Evolutionary conservation across 106 monocot genomes (phyloP), one percentile per base, ranked within the genome.

Genomic region (Dioscorea zingiberensis): DNA sequence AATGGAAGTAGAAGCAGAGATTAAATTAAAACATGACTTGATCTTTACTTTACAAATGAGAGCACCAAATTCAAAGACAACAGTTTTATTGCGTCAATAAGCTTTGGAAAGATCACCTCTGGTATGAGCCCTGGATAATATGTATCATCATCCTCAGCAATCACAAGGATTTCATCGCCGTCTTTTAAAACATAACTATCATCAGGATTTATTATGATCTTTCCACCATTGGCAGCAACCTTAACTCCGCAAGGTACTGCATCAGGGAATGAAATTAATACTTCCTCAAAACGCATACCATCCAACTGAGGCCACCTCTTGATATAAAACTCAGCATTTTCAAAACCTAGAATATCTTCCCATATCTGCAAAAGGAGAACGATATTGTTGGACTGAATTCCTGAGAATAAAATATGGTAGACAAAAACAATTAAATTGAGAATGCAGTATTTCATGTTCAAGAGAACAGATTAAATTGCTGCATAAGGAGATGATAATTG

Each of bases 301-400:
- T 87, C 81, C 69, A 94, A 72, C 47, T 94, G 67, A 45, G 90
- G 84, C 94, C 94, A 94, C 54, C 84, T 79, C 74, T 94, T 87
- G 58, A 94, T 90, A 73, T 94, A 94, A 71, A 94, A 94, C 45
- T 94, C 94, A 65, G 94, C 94, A 78, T 94, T 94, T 60, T 94
- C 94, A 80, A 94, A 94, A 55, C 94, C 94, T 60, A 94, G 79
- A 65, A 94, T 94, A 54, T 94, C 94, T 60, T 94, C 94, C 94
- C 94, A 94, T 87, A 94, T 94, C 94, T 94, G 74, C 62, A 81
- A 64, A 73, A 54, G 13, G n/a, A 22, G 21, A 30, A 21, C 4
- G 19, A 38, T 38, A 6, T 38, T 38, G 1, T 38, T 10, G 38
- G 38, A 38, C 1, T 38, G 38, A 38, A 38, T 38, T 38, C 38